These are phyloP conservation scores for Mortierella sp. DNA, from an alignment of 371 early-diverging fungal species.

Conservation along the genomic window DNA sequence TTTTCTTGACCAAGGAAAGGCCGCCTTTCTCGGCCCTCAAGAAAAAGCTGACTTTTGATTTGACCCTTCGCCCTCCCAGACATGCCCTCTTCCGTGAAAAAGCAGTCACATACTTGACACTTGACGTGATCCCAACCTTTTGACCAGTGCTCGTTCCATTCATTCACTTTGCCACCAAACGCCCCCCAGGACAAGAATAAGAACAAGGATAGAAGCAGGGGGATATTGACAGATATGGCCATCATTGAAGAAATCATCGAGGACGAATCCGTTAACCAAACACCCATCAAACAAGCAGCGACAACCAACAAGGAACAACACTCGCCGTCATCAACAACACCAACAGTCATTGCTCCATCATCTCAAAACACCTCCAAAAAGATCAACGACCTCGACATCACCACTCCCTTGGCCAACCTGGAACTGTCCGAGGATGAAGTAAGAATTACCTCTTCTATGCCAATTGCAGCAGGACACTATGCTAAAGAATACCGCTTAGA, in stretches of 20 bases:
- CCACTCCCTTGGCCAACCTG: conserved; percentile 10
- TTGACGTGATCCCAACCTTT: too few species aligned
- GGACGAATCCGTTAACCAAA: conserved; percentile 2
- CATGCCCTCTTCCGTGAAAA: too few species aligned
- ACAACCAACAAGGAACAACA: too few species aligned
- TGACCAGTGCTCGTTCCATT: conserved; percentile 11
- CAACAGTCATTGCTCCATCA: neutral
- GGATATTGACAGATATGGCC: conserved; percentile 50
- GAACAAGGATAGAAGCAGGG: neutral
- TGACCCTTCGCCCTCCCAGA: too few species aligned
- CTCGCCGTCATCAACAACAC: too few species aligned
- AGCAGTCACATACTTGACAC: too few species aligned
- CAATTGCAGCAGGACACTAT: neutral
- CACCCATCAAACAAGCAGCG: too few species aligned
- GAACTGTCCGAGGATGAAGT: conserved; percentile 43
- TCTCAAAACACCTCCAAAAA: neutral
- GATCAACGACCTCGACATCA: conserved; percentile 5
- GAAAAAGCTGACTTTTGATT: too few species aligned
- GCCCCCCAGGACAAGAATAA: neutral
- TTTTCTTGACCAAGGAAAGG: too few species aligned
- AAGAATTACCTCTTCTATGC: neutral
- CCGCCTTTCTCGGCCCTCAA: too few species aligned
- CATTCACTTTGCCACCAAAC: neutral
- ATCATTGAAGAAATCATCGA: conserved; percentile 63
- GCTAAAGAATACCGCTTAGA: neutral